These are phyloP conservation scores for Fusarium longipes DNA, from an alignment of 2,329 filamentous ascomycete genomes.

Conservation along the genomic window DNA sequence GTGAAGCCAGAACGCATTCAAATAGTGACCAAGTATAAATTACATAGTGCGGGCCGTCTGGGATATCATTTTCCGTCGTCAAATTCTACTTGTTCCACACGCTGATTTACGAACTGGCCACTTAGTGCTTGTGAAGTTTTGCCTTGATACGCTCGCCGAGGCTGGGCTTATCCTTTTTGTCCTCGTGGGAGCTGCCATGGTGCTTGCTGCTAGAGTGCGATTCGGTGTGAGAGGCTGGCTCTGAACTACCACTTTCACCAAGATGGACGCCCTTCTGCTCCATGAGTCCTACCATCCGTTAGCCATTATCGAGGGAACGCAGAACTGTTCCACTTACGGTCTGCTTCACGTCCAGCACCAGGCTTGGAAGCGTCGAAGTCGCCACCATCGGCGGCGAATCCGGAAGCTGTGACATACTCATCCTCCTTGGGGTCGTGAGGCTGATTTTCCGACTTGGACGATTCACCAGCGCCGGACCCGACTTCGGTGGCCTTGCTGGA, in stretches of 20 bases:
- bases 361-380: constrained; percentile 73
- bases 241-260: constrained; percentile 19
- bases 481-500: constrained; percentile 14
- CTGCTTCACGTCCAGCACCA: constrained; percentile 74
- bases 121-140: constrained; percentile 68
- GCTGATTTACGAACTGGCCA: neutral
- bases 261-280: constrained; percentile 50
- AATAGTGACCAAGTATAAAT: neutral
- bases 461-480: constrained; percentile 22
- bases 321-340: constrained; percentile 60
- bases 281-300: constrained; percentile 47
- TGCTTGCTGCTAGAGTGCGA: constrained; percentile 32
- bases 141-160: constrained; percentile 75
- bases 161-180: constrained; percentile 59
- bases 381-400: constrained; percentile 72
- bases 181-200: constrained; percentile 17
- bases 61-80: constrained; percentile 38
- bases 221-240: constrained; percentile 4
- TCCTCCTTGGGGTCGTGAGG: constrained; percentile 64
- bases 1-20: neutral
- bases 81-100: neutral
- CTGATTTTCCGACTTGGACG: constrained; percentile 30
- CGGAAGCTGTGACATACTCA: constrained; percentile 67
- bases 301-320: neutral
- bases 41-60: constrained; percentile 10